Evolutionary conservation across 2,329 filamentous ascomycete genomes (phyloP).

Genomic region (Sarocladium strictum): DNA sequence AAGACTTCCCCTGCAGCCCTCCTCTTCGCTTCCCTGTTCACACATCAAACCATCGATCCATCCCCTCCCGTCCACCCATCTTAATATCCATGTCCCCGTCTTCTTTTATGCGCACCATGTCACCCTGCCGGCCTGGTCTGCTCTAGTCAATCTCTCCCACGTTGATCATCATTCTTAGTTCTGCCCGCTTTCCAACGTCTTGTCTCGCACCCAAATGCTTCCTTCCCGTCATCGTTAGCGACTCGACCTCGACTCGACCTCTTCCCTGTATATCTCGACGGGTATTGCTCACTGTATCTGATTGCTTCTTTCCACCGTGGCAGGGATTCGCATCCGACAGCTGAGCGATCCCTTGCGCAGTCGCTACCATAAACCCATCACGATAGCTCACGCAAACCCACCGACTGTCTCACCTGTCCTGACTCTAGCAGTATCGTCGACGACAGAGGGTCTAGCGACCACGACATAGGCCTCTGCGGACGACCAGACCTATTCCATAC

Average conservation of each 20-base stretch:
- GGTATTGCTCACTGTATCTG: background rate
- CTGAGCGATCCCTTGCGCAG: no score
- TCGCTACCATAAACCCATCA: no score
- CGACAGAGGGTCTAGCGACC: no score
- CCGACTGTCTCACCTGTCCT: background rate
- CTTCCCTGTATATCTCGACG: background rate
- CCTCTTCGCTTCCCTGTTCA: background rate
- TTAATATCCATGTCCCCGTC: background rate
- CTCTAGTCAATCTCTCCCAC: background rate
- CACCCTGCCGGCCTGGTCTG: background rate
- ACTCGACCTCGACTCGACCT: background rate
- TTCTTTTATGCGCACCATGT: background rate
- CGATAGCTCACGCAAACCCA: background rate
- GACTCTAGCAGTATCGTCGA: background rate
- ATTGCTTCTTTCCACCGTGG: background rate
- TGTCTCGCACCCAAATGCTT: background rate
- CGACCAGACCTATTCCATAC: background rate
- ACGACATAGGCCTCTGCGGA: background rate
- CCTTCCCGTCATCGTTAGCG: background rate
- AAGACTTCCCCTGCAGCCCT: background rate
- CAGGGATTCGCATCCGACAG: background rate
- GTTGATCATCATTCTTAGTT: constrained; percentile 3
- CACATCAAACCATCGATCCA: background rate
- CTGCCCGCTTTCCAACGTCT: background rate
- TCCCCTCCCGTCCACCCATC: background rate